Evolutionary conservation across 2,329 filamentous ascomycete species (phyloP).

Genomic region (Rhynchosporium agropyri): DNA sequence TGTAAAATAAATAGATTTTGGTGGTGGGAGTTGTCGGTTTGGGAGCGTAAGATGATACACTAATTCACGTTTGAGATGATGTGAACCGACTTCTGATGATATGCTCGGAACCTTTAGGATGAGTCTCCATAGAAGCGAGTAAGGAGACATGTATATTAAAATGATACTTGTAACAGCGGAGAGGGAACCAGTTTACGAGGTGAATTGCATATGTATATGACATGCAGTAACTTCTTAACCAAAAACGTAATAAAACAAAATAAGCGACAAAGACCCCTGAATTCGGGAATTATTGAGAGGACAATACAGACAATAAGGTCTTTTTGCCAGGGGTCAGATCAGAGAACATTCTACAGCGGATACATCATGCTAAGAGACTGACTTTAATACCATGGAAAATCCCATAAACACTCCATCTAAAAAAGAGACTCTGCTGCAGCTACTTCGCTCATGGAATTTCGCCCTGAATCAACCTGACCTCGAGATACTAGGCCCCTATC

Average conservation of each 20-base stretch:
- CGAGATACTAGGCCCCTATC: too few species aligned
- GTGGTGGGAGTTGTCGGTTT: conserved; percentile 13
- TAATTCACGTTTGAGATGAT: conserved; percentile 6
- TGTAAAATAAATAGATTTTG: conserved; percentile 30
- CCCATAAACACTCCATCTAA: too few species aligned
- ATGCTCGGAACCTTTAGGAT: background rate
- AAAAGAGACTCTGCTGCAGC: too few species aligned
- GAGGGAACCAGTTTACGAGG: background rate
- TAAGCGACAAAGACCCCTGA: background rate
- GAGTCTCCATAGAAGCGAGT: background rate
- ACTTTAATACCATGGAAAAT: too few species aligned
- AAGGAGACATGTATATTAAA: background rate
- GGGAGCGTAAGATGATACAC: conserved; percentile 15
- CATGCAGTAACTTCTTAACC: background rate
- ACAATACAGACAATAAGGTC: background rate
- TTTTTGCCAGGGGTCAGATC: too few species aligned
- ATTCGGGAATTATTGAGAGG: background rate
- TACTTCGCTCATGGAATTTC: too few species aligned
- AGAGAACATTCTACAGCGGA: too few species aligned
- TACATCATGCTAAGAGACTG: too few species aligned
- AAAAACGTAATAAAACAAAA: background rate
- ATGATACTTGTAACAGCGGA: background rate
- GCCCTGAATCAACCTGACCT: too few species aligned
- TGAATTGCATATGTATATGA: conserved; percentile 13
- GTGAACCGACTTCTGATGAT: background rate